These are phyloP conservation scores for Lactarius evosmus DNA, from an alignment of 768 basidiomycete species.

Conservation along the genomic window DNA sequence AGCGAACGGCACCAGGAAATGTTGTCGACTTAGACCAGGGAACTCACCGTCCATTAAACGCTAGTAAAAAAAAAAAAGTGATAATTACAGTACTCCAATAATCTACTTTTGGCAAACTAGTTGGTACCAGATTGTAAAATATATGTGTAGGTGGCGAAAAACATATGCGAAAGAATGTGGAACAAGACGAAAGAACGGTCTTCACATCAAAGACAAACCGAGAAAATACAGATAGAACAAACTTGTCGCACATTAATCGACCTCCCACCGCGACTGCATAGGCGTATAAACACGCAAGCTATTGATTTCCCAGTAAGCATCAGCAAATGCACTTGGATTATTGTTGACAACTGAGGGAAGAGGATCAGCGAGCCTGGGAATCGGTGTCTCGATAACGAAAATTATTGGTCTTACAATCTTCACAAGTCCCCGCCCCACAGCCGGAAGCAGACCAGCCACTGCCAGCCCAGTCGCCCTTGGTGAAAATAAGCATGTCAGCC, in stretches of 20 bases:
- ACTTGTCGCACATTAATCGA: background rate
- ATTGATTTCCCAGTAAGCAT: slow-evolving; percentile 72
- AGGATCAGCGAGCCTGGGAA: background rate
- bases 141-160: background rate
- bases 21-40: background rate
- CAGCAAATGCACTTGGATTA: slow-evolving; percentile 52
- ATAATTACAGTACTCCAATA: background rate
- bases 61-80: background rate
- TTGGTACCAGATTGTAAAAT: background rate
- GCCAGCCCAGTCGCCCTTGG: slow-evolving; percentile 27
- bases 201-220: background rate
- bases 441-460: slow-evolving; percentile 27
- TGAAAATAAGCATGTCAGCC: background rate
- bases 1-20: no score
- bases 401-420: slow-evolving; percentile 42
- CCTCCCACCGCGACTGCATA: background rate
- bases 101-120: background rate
- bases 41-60: background rate
- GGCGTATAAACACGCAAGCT: slow-evolving; percentile 53
- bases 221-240: background rate
- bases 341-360: slow-evolving; percentile 51
- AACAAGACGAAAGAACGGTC: background rate
- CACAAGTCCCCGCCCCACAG: slow-evolving; percentile 42
- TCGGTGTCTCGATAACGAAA: background rate
- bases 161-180: background rate